Evolutionary conservation across 1,284 basidiomycete species (phyloP).

Genomic region (Microbotryum silenes-acaulis): DNA sequence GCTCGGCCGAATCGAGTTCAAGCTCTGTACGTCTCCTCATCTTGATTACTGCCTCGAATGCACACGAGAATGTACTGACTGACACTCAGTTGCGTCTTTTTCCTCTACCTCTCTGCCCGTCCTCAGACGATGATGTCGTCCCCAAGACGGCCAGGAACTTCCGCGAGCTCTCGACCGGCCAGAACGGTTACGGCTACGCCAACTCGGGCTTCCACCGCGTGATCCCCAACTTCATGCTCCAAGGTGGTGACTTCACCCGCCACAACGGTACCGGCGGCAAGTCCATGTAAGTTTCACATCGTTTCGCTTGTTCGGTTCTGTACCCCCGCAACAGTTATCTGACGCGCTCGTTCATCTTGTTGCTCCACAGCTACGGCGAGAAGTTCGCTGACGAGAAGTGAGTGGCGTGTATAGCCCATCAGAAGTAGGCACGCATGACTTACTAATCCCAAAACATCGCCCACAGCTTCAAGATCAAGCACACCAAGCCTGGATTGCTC

Average conservation of each 20-base stretch:
- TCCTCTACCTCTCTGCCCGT: not conserved
- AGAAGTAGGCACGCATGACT: not conserved
- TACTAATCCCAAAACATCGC: not conserved
- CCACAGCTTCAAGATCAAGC: slow-evolving; percentile 42
- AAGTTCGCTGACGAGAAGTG: slow-evolving; percentile 37
- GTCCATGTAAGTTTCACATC: slow-evolving; percentile 42
- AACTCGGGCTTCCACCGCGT: slow-evolving; percentile 77
- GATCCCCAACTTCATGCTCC: slow-evolving; percentile 53
- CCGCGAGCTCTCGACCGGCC: slow-evolving; percentile 80
- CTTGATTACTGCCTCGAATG: slow-evolving; percentile 48
- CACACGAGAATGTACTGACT: slow-evolving; percentile 54
- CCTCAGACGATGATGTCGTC: slow-evolving; percentile 53
- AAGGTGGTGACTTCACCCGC: slow-evolving; percentile 50
- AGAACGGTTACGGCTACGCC: slow-evolving; percentile 53
- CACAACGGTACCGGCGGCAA: slow-evolving; percentile 48
- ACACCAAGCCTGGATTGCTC: slow-evolving; percentile 47
- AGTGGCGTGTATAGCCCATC: not conserved
- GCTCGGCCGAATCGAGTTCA: slow-evolving; percentile 43
- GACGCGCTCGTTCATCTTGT: not conserved
- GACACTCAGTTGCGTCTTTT: slow-evolving; percentile 36
- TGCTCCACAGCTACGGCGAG: slow-evolving; percentile 17
- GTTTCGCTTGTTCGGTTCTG: slow-evolving; percentile 13
- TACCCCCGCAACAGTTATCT: slow-evolving; percentile 4
- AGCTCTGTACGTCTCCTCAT: slow-evolving; percentile 41
- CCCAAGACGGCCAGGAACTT: slow-evolving; percentile 82